Evolutionary conservation across 139 green algal genomes (phyloP), one percentile per base, ranked within the genome.

Genomic region (Coccomyxa sp.): DNA sequence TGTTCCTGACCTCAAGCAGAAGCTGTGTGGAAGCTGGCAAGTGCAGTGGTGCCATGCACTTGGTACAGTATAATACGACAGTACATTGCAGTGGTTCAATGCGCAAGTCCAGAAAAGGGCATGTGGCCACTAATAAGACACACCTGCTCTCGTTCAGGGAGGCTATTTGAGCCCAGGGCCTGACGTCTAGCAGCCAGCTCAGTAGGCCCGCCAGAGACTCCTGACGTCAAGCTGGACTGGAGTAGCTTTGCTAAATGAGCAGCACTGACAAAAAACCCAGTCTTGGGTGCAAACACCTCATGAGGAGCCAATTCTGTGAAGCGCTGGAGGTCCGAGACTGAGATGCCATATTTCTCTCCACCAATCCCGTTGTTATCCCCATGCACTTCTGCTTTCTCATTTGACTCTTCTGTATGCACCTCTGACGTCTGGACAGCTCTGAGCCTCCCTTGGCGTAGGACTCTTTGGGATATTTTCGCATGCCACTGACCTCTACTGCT

Each of bases 111-210:
- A 51, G 38, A 51, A 11, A 7, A 51, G 7, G 3, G 7, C 3
- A 3, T 11, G 38, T 51, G 38, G 38, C 7, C 38, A 51, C 38
- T 51, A n/a, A 51, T 51, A 51, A 16, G 13, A 13, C 71, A 60
- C 59, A 82, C 82, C 82, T 85, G 75, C 13, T 82, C n/a, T 17
- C 75, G 75, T 31, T 63, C 28, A 51, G 83, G 83, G 13, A 86
- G 60, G 13, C 21, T 77, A 74, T 90, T 90, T 63, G 13, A 32
- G 7, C 87, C 87, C 66, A 89, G 84, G 14, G 25, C 60, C n/a
- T 32, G 12, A 51, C 80, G 79, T 18, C 83, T 82, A 0, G 66
- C 60, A 16, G 58, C 71, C n/a, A 88, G 75, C 59, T 83, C 81
- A 21, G 45, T 59, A 79, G 78, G 31, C 30, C 80, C 58, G 16